Evolutionary conservation across 495 filamentous ascomycete species (phyloP).

Genomic region (Aspergillus nanangensis): DNA sequence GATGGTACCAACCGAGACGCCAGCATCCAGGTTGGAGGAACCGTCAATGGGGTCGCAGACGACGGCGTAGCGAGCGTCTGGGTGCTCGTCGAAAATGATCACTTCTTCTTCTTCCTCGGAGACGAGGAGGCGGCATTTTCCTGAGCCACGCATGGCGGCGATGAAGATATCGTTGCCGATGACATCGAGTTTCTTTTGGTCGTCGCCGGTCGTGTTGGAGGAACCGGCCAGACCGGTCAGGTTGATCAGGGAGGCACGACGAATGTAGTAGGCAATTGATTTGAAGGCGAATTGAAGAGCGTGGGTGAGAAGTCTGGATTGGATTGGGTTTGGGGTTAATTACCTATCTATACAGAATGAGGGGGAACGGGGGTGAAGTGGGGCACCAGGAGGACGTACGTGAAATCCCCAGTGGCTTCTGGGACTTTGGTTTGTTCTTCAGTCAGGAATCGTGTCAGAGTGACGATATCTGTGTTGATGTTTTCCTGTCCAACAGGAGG

Average conservation of each 20-base stretch:
- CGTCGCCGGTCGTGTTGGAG: constrained; percentile 92
- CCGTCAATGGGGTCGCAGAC: constrained; percentile 98
- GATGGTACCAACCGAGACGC: constrained; percentile 97
- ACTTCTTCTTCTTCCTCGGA: constrained; percentile 95
- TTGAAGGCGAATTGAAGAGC: constrained; percentile 99
- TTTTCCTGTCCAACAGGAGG: constrained; percentile 57
- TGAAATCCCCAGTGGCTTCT: constrained; percentile 97
- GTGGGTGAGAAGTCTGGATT: constrained; percentile 91
- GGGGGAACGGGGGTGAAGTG: neutral
- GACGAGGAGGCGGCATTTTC: constrained; percentile 83
- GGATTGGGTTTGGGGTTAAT: too few species aligned
- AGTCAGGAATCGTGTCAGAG: constrained; percentile 89
- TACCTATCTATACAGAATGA: too few species aligned
- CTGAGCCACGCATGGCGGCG: constrained; percentile 84
- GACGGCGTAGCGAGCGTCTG: constrained; percentile 84
- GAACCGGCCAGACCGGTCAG: constrained; percentile 91
- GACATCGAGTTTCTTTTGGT: constrained; percentile 99
- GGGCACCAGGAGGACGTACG: constrained; percentile 48
- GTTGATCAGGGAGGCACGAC: constrained; percentile 94
- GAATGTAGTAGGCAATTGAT: constrained; percentile 98
- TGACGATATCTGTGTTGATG: constrained; percentile 94
- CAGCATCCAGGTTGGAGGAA: constrained; percentile 94
- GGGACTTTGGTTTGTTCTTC: constrained; percentile 92
- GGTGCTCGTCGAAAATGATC: constrained; percentile 79
- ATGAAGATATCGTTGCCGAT: constrained; percentile 98